phyloP scores from a whole-genome alignment of 148 eudicot genomes.

The Silene conica region DNA sequence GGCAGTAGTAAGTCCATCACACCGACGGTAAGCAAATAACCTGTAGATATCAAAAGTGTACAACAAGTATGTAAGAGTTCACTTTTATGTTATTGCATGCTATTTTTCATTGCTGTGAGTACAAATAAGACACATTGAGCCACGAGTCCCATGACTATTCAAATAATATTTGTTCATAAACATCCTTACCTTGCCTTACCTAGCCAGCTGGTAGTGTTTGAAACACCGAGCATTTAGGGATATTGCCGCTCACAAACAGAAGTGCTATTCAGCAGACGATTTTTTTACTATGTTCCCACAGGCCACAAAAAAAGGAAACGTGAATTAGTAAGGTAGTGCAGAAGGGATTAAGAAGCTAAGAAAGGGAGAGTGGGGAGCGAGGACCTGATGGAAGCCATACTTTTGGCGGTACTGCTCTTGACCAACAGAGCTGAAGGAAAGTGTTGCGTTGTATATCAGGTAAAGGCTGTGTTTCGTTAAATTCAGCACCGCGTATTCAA shows the following conservation, averaged over 20 bases:
- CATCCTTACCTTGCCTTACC: too few relatives aligned
- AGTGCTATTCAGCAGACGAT: background rate
- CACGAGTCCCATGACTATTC: too few relatives aligned
- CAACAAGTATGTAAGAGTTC: background rate
- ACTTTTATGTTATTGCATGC: background rate
- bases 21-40: conserved; percentile 18
- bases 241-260: background rate
- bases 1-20: conserved; percentile 27
- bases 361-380: background rate
- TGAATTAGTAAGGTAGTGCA: background rate
- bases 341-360: too few relatives aligned
- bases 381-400: conserved; percentile 59
- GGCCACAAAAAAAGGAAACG: conserved; percentile 1
- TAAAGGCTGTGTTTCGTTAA: conserved; percentile 75
- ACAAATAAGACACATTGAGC: too few relatives aligned
- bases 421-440: conserved; percentile 71
- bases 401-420: conserved; percentile 63
- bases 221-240: background rate
- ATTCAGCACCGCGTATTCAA: conserved; percentile 71
- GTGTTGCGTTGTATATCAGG: conserved; percentile 67
- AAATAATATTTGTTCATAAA: too few relatives aligned
- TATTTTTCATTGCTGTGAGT: background rate
- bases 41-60: background rate
- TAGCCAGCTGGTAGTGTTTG: too few relatives aligned
- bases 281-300: background rate